These are phyloP conservation scores for Coemansia sp. DNA, from an alignment of 192 early-diverging fungal species.

Conservation along the genomic window DNA sequence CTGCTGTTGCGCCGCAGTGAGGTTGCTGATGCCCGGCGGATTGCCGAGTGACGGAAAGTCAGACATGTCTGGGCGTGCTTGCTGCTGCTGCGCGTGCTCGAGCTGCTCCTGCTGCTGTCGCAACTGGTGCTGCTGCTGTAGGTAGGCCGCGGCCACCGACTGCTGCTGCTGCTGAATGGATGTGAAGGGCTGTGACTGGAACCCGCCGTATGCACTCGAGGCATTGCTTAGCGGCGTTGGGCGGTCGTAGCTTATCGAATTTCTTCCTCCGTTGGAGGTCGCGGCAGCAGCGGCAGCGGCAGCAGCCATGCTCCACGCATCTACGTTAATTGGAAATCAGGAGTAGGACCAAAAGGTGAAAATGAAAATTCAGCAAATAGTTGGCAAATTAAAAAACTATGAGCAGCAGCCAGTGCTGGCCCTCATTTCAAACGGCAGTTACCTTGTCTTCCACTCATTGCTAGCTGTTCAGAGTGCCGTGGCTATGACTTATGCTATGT, in stretches of 20 bases:
- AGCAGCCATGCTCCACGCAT: slow-evolving; percentile 39
- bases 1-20: slow-evolving; percentile 25
- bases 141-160: slow-evolving; percentile 27
- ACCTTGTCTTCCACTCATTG: slow-evolving; percentile 53
- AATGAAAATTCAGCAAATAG: too few relatives aligned
- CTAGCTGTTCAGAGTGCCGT: neutral
- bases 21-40: slow-evolving; percentile 33
- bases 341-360: too few relatives aligned
- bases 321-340: too few relatives aligned
- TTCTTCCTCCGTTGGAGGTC: slow-evolving; percentile 17
- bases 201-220: slow-evolving; percentile 27
- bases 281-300: slow-evolving; percentile 19
- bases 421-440: slow-evolving; percentile 5
- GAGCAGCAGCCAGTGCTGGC: neutral
- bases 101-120: slow-evolving; percentile 16
- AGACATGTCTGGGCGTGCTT: slow-evolving; percentile 46
- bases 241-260: slow-evolving; percentile 45
- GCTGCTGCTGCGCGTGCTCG: slow-evolving; percentile 4
- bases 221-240: slow-evolving; percentile 14
- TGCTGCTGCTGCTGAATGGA: slow-evolving; percentile 29
- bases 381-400: neutral
- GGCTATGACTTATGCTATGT: neutral
- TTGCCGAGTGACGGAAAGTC: slow-evolving; percentile 50
- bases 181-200: slow-evolving; percentile 36
- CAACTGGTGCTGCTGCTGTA: slow-evolving; percentile 35